Evolutionary conservation across 768 basidiomycete species (phyloP).

Genomic region (Calocera viscosa): DNA sequence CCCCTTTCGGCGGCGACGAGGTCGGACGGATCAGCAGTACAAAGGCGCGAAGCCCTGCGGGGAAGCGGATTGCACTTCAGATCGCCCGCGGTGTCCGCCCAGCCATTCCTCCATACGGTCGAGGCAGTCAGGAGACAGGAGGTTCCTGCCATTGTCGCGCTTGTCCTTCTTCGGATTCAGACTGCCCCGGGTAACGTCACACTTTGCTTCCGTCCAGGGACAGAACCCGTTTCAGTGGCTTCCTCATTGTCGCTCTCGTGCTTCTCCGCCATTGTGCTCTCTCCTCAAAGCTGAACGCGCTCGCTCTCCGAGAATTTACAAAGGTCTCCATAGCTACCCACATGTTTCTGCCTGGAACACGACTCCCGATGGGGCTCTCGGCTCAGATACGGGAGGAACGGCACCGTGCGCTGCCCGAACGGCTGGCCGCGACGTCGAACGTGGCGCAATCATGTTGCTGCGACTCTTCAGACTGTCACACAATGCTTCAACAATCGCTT

Average conservation of each 20-base stretch:
- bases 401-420: background rate
- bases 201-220: background rate
- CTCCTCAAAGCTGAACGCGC: background rate
- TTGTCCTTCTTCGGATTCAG: background rate
- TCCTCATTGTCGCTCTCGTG: slow-evolving; percentile 1
- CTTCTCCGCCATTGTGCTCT: slow-evolving; percentile 1
- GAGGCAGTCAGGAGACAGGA: background rate
- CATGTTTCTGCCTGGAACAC: background rate
- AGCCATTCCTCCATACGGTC: background rate
- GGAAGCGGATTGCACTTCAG: too few relatives aligned
- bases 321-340: background rate
- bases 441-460: background rate
- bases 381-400: background rate
- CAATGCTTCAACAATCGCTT: background rate
- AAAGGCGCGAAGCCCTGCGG: too few relatives aligned
- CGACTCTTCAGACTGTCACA: background rate
- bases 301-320: background rate
- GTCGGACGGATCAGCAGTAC: too few relatives aligned
- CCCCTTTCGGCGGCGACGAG: background rate
- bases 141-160: background rate
- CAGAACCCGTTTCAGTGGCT: background rate
- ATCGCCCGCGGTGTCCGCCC: background rate
- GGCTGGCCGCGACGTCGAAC: background rate
- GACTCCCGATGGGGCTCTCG: background rate
- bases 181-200: background rate